phyloP scores from a whole-genome alignment of 2,329 filamentous ascomycete genomes.

The Aspergillus texensis region DNA sequence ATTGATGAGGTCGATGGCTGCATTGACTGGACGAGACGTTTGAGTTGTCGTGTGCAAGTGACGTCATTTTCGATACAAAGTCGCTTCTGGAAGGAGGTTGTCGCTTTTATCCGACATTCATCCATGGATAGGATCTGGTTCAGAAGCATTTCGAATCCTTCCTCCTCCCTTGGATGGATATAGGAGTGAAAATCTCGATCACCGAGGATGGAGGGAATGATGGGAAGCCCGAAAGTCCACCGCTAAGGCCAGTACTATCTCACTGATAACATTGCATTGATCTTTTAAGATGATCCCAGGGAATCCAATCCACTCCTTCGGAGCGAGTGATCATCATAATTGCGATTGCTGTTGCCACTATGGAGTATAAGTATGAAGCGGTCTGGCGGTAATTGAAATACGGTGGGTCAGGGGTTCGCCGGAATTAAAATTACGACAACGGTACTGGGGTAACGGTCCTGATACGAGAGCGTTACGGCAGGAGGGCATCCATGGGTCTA shows the following conservation, averaged over 20 bases:
- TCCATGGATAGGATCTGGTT: neutral
- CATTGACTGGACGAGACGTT: neutral
- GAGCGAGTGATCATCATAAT: neutral
- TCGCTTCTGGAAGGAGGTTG: neutral
- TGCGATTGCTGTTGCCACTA: neutral
- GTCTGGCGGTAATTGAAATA: neutral
- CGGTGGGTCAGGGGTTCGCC: neutral
- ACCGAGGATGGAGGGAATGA: neutral
- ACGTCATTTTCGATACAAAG: neutral
- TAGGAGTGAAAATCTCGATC: neutral
- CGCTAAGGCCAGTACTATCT: neutral
- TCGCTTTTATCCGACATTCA: conserved; percentile 1
- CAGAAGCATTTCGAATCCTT: no score
- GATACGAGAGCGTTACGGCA: neutral
- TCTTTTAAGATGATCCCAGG: neutral
- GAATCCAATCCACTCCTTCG: neutral
- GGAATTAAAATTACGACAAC: neutral
- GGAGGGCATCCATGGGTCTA: conserved; percentile 13
- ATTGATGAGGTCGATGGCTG: neutral
- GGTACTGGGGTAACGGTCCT: neutral
- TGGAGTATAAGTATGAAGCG: conserved; percentile 1
- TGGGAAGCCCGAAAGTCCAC: neutral
- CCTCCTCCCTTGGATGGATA: neutral
- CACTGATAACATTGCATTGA: neutral
- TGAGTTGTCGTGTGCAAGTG: neutral